Base-by-base conservation (phyloP, 208 protist species). In the Angomonas ambiguus region DNA sequence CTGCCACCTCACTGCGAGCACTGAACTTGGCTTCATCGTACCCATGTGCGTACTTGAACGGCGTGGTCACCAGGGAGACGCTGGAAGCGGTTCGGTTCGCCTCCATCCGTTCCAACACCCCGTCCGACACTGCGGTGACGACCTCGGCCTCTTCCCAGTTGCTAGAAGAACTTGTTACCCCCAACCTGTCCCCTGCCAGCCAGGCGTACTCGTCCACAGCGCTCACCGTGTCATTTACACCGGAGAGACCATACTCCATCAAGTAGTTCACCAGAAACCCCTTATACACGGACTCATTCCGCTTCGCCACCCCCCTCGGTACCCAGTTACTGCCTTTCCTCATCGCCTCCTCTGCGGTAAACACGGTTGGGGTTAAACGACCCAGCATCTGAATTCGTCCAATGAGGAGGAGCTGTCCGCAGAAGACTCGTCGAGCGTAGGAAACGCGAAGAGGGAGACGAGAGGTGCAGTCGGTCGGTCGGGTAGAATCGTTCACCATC, bases 341-440 rank as follows among this genome's bases (percentile, higher is more conserved):
- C 41, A 69, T 66, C 51, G 62, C 64, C 3, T 35, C 28, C 0
- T 6, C 34, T 13, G 72, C 61, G 18, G 28, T 30, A 69, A 70
- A 83, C 41, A 61, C 58, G 38, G 77, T 79, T 33, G 77, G 77
- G n/a, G 61, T 49, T 20, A 27, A 5, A 27, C 45, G 45, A n/a
- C 45, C 45, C 10, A 53, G 16, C 45, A 53, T 53, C 18, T 27
- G 3, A 20, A 53, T 20, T 5, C 20, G 45, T 1, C 77, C 77
- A 2, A 58, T 32, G 34, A 69, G 67, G 64, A 74, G 66, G 11
- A 79, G 32, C 4, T 67, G 60, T 35, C 77, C 77, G 16, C 70
- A 74, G 53, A 64, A 68, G 5, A 83, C 63, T 1, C 49, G 22
- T 41, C 65, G 71, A 24, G 67, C n/a, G 18, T 24, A 32, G 66